Base-by-base conservation (phyloP, 192 early-diverging fungal genomes). In the Coemansia sp. region DNA sequence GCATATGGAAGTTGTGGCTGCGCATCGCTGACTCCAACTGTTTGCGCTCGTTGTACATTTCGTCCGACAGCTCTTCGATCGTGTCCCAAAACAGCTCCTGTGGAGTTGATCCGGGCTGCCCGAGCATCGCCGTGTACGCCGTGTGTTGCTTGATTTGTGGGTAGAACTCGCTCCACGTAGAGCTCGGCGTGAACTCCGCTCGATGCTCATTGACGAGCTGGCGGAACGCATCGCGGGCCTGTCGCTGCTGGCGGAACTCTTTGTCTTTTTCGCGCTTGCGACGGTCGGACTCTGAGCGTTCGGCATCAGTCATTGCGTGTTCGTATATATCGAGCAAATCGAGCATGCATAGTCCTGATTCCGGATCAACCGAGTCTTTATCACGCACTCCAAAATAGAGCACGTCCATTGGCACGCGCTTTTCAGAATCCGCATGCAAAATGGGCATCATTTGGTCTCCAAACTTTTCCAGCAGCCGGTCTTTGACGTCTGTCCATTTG, bases 1-100 rank as follows among this genome's bases (percentile, higher is more conserved):
- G 60, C 47, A 76, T 45, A 0, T 17, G 35, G 52, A 82, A 82
- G 8, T 59, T 53, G 11, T 50, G 47, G 12, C 69, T 68, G 7
- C 64, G 70, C 74, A 82, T 82, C 14, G 39, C 58, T 1, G 66
- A 59, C 29, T 88, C 84, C 2, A 94, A 72, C 19, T 73, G 75
- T 62, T 88, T 89, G 17, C 89, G 82, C 35, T 91, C 83, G 35
- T 85, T 76, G 65, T 91, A 85, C 14, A 89, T 80, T 12, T 82
- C 72, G 27, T 96, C 92, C 17, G 93, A 90, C 2, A 97, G 73
- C 22, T 90, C 86, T 59, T 93, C 88, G 11, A 96, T 69, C 4
- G 88, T 61, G 70, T 98, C 97, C 92, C 95, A 96, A 72, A 96
- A 98, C 32, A 98, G 64, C 48, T 98, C 97, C 32, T 94, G 68